phyloP scores from a whole-genome alignment of 2,329 filamentous ascomycete genomes.

The Aspergillus terreus region DNA sequence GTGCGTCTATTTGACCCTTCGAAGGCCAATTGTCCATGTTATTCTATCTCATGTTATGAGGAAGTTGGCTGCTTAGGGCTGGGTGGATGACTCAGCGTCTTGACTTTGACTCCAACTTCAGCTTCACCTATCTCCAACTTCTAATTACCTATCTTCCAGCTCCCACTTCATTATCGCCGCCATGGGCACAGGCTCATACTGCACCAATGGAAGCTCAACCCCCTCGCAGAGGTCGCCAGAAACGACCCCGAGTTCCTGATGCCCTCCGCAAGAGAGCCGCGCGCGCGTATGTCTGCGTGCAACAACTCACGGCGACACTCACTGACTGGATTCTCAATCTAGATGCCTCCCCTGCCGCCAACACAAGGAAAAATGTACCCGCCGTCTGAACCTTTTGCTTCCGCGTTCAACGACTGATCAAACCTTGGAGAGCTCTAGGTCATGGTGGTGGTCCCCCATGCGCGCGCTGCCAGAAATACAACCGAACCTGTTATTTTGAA shows the following conservation, averaged over 20 bases:
- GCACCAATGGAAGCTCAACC: background rate
- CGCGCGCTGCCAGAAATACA: slow-evolving; percentile 45
- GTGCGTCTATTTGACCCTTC: too few species aligned
- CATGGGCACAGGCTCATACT: background rate
- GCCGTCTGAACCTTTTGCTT: background rate
- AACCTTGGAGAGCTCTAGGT: slow-evolving; percentile 14
- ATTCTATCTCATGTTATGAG: too few species aligned
- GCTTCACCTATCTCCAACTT: too few species aligned
- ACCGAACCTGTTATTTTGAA: slow-evolving; percentile 44
- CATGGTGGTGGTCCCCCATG: slow-evolving; percentile 48
- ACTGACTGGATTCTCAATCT: background rate
- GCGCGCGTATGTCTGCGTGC: slow-evolving; percentile 18
- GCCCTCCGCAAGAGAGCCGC: slow-evolving; percentile 22
- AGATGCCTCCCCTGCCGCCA: slow-evolving; percentile 49
- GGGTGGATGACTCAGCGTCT: too few species aligned
- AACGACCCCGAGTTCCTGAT: slow-evolving; percentile 19
- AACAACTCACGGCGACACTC: background rate
- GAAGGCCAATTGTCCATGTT: too few species aligned
- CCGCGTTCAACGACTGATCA: too few species aligned
- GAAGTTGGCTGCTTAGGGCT: too few species aligned
- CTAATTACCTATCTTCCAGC: too few species aligned
- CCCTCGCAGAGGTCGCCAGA: slow-evolving; percentile 2
- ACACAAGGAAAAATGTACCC: slow-evolving; percentile 46
- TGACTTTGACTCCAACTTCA: too few species aligned
- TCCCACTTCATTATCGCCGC: too few species aligned